Evolutionary conservation across 192 early-diverging fungal species (phyloP).

Genomic region (Coemansia sp.): DNA sequence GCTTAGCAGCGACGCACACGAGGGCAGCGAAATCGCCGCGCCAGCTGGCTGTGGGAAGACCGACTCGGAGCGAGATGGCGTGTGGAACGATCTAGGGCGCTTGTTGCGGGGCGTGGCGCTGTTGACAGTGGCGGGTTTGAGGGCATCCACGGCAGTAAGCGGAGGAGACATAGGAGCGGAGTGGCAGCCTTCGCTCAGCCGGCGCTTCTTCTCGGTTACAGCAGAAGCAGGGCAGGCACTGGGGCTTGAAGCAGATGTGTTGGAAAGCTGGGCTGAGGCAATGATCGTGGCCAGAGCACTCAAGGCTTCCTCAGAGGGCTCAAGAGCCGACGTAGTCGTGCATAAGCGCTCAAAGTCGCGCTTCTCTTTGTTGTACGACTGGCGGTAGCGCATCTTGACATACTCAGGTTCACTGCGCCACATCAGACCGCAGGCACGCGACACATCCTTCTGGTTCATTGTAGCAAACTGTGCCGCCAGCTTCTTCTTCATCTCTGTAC

Average conservation of each 20-base stretch:
- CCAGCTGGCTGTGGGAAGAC: too few relatives aligned
- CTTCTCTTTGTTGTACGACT: slow-evolving; percentile 56
- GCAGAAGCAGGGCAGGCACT: neutral
- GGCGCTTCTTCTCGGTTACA: slow-evolving; percentile 37
- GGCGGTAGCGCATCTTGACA: slow-evolving; percentile 57
- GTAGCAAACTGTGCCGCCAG: slow-evolving; percentile 49
- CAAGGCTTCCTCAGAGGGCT: slow-evolving; percentile 46
- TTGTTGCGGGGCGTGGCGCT: slow-evolving; percentile 24
- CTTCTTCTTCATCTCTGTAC: slow-evolving; percentile 55
- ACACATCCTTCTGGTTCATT: slow-evolving; percentile 57
- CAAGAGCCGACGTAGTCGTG: slow-evolving; percentile 39
- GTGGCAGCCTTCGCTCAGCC: slow-evolving; percentile 40
- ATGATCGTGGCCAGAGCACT: slow-evolving; percentile 44
- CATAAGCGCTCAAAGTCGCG: slow-evolving; percentile 55
- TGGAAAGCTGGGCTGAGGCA: slow-evolving; percentile 17
- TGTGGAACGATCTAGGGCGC: slow-evolving; percentile 40
- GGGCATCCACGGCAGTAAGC: slow-evolving; percentile 10
- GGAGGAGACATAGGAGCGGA: slow-evolving; percentile 51
- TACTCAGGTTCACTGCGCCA: slow-evolving; percentile 55
- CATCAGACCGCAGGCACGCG: slow-evolving; percentile 55
- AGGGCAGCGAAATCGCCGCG: too few relatives aligned
- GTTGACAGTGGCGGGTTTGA: neutral
- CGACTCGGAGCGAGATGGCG: too few relatives aligned
- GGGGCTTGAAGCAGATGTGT: slow-evolving; percentile 2
- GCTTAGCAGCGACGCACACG: too few relatives aligned